These are phyloP conservation scores for Rhizopus sp. DNA, from an alignment of 371 early-diverging fungal species.

Conservation along the genomic window DNA sequence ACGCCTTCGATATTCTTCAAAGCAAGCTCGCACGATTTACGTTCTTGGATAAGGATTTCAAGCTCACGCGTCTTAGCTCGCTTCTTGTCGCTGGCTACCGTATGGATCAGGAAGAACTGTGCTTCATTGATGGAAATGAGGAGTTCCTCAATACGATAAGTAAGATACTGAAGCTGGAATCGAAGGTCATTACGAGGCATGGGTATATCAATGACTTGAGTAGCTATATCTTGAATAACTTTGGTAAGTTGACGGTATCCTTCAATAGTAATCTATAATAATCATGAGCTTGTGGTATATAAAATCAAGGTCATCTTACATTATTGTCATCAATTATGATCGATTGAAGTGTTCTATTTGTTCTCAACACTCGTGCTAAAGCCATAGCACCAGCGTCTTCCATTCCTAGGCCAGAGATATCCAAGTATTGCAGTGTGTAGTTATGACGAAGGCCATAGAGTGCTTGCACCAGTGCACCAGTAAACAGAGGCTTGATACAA, in stretches of 20 bases:
- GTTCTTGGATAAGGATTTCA: conserved; percentile 34
- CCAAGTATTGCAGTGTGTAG: conserved; percentile 23
- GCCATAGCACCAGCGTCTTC: conserved; percentile 38
- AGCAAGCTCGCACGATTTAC: conserved; percentile 26
- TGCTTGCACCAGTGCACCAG: conserved; percentile 23
- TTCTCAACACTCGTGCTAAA: conserved; percentile 26
- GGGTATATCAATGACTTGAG: conserved; percentile 29
- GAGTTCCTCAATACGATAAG: conserved; percentile 28
- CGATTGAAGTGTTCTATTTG: conserved; percentile 26
- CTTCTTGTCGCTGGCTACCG: conserved; percentile 27
- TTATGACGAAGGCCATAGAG: conserved; percentile 33
- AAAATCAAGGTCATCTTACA: conserved; percentile 18
- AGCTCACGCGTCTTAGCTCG: conserved; percentile 31
- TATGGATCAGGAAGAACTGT: conserved; percentile 41
- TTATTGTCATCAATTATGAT: conserved; percentile 39
- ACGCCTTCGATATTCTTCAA: conserved; percentile 29
- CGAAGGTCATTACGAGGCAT: conserved; percentile 37
- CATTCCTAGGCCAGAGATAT: conserved; percentile 30
- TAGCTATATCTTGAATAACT: conserved; percentile 21
- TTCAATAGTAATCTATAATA: conserved; percentile 36
- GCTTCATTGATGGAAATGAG: conserved; percentile 38
- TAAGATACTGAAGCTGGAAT: conserved; percentile 25
- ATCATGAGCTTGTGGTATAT: neutral
- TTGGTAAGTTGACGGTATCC: conserved; percentile 34
- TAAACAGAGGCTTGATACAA: conserved; percentile 10